Conservation (phyloP, 169 alveolate genomes). For the Eimeria mitis region DNA sequence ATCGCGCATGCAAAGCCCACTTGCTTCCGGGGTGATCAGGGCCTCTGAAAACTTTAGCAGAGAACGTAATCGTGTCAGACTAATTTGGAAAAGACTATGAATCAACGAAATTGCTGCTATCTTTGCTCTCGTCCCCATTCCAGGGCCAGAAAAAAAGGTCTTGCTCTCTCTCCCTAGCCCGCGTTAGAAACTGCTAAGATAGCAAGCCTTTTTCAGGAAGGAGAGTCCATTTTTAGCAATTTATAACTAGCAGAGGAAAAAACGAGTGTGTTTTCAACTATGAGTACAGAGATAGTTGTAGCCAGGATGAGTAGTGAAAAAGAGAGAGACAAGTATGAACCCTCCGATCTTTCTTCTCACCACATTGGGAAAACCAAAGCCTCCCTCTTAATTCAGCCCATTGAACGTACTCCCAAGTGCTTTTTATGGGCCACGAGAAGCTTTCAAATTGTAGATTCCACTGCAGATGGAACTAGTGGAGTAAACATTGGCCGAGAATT, state of each 20-base stretch:
- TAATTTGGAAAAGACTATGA: not conserved
- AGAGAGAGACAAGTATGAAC: not conserved
- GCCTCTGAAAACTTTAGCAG: not conserved
- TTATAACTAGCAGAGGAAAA: not conserved
- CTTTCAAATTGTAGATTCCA: not conserved
- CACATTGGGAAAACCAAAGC: conserved; percentile 28
- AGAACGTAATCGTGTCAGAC: not conserved
- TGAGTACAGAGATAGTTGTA: not conserved
- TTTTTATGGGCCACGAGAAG: not conserved
- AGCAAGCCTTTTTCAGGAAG: not conserved
- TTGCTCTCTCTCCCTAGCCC: not conserved
- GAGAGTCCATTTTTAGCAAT: not conserved
- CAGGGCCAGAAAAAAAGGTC: not conserved
- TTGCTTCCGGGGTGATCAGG: not conserved
- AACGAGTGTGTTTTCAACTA: not conserved
- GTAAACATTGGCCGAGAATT: not conserved
- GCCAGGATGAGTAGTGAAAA: not conserved
- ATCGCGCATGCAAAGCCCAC: conserved; percentile 5
- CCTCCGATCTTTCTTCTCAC: not conserved
- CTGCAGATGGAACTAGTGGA: not conserved
- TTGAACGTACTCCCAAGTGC: not conserved
- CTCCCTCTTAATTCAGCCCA: not conserved
- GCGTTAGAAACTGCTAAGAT: not conserved
- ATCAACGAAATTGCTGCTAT: not conserved
- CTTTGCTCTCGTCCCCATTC: not conserved